Evolutionary conservation across 345 rosid genomes (phyloP).

Genomic region (Limnanthes douglasii): DNA sequence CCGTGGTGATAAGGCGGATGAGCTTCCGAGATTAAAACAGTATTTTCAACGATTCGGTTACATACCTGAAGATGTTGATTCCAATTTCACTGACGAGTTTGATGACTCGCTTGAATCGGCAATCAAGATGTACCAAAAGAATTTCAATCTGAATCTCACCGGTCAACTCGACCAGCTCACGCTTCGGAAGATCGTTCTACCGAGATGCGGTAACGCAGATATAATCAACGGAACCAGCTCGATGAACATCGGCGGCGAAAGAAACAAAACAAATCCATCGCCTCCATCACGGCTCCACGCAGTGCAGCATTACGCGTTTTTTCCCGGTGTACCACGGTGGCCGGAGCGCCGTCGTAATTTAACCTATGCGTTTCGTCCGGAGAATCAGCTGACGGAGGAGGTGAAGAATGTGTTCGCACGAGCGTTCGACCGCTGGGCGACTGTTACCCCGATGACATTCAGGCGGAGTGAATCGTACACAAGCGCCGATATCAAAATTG

Average conservation of each 20-base stretch:
- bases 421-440: slow-evolving; percentile 66
- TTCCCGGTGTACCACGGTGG: slow-evolving; percentile 72
- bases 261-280: no score
- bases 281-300: slow-evolving; percentile 28
- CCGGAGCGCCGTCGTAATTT: slow-evolving; percentile 27
- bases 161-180: slow-evolving; percentile 64
- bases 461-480: slow-evolving; percentile 14
- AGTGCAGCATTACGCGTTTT: slow-evolving; percentile 45
- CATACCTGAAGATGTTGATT: slow-evolving; percentile 11
- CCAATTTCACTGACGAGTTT: slow-evolving; percentile 55
- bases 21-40: slow-evolving; percentile 13
- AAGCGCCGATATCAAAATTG: slow-evolving; percentile 50
- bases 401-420: slow-evolving; percentile 44
- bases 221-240: slow-evolving; percentile 63
- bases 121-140: slow-evolving; percentile 49
- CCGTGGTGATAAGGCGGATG: slow-evolving; percentile 16
- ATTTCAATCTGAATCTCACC: slow-evolving; percentile 56
- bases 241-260: slow-evolving; percentile 54
- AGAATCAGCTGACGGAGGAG: slow-evolving; percentile 23
- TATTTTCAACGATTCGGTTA: slow-evolving; percentile 22
- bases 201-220: slow-evolving; percentile 87
- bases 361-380: slow-evolving; percentile 53
- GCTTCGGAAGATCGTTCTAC: slow-evolving; percentile 37
- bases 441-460: slow-evolving; percentile 54
- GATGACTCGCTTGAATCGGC: slow-evolving; percentile 49